A percentile compares a stretch with the other conserved stretches of the same genome.
phyloP scores from a whole-genome alignment of 768 basidiomycete genomes.

The Phaeolepiota aurea region DNA sequence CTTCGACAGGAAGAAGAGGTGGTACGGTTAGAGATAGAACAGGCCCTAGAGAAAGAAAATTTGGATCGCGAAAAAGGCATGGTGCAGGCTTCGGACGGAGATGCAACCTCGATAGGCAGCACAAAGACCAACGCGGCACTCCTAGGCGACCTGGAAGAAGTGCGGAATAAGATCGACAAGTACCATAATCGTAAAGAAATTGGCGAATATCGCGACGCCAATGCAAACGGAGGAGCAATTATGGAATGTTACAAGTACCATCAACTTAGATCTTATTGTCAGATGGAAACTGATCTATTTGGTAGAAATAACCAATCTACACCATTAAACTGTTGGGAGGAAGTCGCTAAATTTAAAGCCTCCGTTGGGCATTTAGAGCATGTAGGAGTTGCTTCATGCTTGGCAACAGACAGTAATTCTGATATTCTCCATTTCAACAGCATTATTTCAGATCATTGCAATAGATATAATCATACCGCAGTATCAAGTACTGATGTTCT shows the following conservation, averaged over 20 bases:
- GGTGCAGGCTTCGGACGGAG: conserved; percentile 31
- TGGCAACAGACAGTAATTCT: background rate
- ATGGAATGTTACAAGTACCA: conserved; percentile 71
- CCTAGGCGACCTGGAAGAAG: conserved; percentile 68
- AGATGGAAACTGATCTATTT: conserved; percentile 13
- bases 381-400: conserved; percentile 28
- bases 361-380: conserved; percentile 64
- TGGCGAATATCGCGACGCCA: conserved; percentile 46
- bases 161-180: conserved; percentile 63
- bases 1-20: conserved; percentile 62
- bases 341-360: conserved; percentile 62
- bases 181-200: conserved; percentile 52
- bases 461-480: too few species aligned
- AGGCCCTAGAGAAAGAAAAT: conserved; percentile 82
- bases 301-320: conserved; percentile 38
- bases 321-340: conserved; percentile 67
- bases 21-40: conserved; percentile 67
- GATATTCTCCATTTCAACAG: conserved; percentile 21
- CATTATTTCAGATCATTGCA: conserved; percentile 55
- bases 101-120: conserved; percentile 26
- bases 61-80: conserved; percentile 62
- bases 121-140: conserved; percentile 55
- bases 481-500: too few species aligned
- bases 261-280: background rate
- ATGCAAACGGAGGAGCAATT: conserved; percentile 48